Base-by-base conservation (phyloP, 2,329 filamentous ascomycete genomes). In the Curvularia sp. region DNA sequence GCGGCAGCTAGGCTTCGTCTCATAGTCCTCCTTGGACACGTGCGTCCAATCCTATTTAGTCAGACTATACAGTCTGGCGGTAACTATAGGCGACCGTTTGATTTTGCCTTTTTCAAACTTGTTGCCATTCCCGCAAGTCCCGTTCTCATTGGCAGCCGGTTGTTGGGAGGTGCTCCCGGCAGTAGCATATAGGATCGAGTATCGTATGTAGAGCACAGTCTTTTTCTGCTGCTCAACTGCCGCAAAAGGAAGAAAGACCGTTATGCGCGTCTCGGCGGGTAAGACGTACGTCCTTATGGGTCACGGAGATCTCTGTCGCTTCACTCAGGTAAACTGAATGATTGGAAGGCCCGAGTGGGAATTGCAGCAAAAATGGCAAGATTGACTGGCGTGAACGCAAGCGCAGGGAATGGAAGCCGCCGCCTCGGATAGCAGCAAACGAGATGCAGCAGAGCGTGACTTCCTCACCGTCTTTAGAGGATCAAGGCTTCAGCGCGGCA, bases 141-240 rank as follows among this genome's bases (percentile, higher is more conserved):
- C 38, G 41, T 50, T 34, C 21, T 28, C 15, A 52, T 50, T 27
- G 34, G 46, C 23, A 50, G 45, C 50, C 50, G 46, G 53, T 62
- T 48, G 61, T 66, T 53, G 53, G 59, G 58, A 54, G 49, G 58
- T 63, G 47, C 51, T 64, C 58, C 62, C 66, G 63, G 65, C 66
- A 66, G 55, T 12, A 5, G 13, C 63, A 67, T 59, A 48, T 46
- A 51, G 12, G 18, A 49, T 46, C 30, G 36, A 28, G n/a, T 21
- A 39, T 49, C 38, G 34, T 36, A 12, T 27, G 25, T 28, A 21
- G 39, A 51, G 48, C 60, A 60, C 45, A 51, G 59, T 58, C 48
- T 34, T 34, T 49, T 53, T 42, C 49, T 53, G 42, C 38, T 36
- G 52, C 45, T 52, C 48, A 46, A 49, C 21, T 57, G 32, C 58